Evolutionary conservation across 345 rosid species (phyloP), one percentile per base, ranked within the genome.

Genomic region (Xanthoceras sorbifolium): DNA sequence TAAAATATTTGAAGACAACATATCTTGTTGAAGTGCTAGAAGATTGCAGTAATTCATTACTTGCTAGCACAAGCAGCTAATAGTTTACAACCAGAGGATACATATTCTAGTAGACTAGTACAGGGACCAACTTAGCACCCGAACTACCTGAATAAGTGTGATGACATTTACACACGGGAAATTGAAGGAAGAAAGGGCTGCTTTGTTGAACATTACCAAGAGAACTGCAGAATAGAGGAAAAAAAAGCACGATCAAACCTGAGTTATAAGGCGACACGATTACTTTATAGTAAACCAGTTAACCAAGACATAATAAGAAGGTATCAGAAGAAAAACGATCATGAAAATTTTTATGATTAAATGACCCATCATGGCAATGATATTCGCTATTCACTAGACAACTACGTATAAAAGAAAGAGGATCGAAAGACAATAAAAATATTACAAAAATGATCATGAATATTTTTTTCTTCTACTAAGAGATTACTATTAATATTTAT

Each of bases 141-240:
- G 40, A 78, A 6, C 40, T 79, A 89, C 95, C 95, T 91, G 93
- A 80, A 87, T 75, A 78, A 91, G 90, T 55, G 95, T 89, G 72
- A 91, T 85, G 64, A 89, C 85, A 74, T 91, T 91, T 82, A 83
- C 92, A 78, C 80, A 80, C 63, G 90, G 90, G 79, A 91, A 89
- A 42, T 79, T 78, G 77, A 81, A 89, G 48, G 92, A 89, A 82
- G 95, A 91, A 48, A 91, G 88, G 25, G 92, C 92, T 34, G 93
- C 92, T 81, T 91, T 91, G 82, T 89, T 91, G 86, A 91, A 89
- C 82, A 91, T 67, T n/a, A 91, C 81, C 85, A 91, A 85, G 59
- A 89, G 90, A 76, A 91, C 96, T 91, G 89, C 87, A 79, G 1
- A 80, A 63, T 61, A 55, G 72, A 50, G 31, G 59, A 44, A 18